These are phyloP conservation scores for Senna tora DNA, from an alignment of 306 rosid genomes.

Conservation along the genomic window DNA sequence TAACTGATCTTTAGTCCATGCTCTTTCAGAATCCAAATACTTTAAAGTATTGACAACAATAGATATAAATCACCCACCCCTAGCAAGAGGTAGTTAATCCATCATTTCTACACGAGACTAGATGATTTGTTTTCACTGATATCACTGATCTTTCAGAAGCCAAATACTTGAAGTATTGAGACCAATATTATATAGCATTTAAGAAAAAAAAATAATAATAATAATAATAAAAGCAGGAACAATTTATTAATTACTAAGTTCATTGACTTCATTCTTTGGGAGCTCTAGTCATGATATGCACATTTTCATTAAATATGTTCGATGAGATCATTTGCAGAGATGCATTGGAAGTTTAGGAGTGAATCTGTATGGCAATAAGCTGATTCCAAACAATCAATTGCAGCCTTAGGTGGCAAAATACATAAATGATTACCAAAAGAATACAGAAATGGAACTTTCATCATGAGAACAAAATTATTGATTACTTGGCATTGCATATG, in stretches of 20 bases:
- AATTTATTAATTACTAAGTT: constrained; percentile 7
- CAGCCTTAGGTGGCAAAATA: neutral
- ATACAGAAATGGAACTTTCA: neutral
- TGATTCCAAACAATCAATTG: neutral
- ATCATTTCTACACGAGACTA: constrained; percentile 10
- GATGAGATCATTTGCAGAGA: neutral
- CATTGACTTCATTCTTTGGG: neutral
- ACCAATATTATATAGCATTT: neutral
- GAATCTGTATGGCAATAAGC: neutral
- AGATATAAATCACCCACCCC: too few relatives aligned
- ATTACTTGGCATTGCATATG: neutral
- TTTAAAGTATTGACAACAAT: too few relatives aligned
- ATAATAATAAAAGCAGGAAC: neutral
- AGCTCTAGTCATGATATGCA: constrained; percentile 10
- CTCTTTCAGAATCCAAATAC: too few relatives aligned
- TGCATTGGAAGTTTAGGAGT: neutral
- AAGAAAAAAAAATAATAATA: too few relatives aligned
- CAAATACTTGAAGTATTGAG: constrained; percentile 8
- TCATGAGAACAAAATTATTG: neutral
- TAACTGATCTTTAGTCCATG: too few relatives aligned
- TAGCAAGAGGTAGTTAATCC: constrained; percentile 7
- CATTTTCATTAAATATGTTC: neutral
- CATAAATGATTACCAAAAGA: too few relatives aligned
- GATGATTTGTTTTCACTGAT: neutral
- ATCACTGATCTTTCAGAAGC: constrained; percentile 19